phyloP scores from a whole-genome alignment of 1,284 basidiomycete genomes.

The Athelia psychrophila region DNA sequence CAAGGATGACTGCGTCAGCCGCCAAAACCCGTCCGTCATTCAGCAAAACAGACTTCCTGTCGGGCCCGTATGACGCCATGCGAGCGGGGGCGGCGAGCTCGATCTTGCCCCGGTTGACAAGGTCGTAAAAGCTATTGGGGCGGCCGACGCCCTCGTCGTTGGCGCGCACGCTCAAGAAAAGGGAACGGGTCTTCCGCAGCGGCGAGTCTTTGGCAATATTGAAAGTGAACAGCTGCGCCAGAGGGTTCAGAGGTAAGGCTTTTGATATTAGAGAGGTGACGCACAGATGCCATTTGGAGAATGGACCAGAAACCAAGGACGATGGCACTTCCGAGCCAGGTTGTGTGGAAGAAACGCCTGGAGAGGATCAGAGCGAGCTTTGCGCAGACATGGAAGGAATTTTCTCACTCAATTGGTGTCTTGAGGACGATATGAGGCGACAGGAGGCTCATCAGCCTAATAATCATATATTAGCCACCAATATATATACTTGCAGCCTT shows the following conservation, averaged over 20 bases:
- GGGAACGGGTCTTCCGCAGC: slow-evolving; percentile 35
- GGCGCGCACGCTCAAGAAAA: slow-evolving; percentile 46
- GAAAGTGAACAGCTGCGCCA: slow-evolving; percentile 37
- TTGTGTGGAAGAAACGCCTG: slow-evolving; percentile 41
- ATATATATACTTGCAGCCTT: too few species aligned
- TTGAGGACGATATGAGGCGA: slow-evolving; percentile 34
- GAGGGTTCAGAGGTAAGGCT: neutral
- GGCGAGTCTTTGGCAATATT: slow-evolving; percentile 40
- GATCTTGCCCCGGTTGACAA: slow-evolving; percentile 41
- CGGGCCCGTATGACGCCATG: slow-evolving; percentile 33
- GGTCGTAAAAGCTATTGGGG: slow-evolving; percentile 35
- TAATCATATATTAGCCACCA: too few species aligned
- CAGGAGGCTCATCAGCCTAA: slow-evolving; percentile 36
- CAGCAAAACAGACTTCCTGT: slow-evolving; percentile 39
- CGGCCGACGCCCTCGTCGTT: slow-evolving; percentile 48
- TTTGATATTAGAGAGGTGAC: too few species aligned
- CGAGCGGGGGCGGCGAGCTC: slow-evolving; percentile 39
- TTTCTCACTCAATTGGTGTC: slow-evolving; percentile 34
- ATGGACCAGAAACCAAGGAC: slow-evolving; percentile 33
- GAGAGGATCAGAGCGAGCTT: neutral
- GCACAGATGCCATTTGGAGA: slow-evolving; percentile 29
- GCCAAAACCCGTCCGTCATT: slow-evolving; percentile 33
- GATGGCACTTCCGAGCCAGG: slow-evolving; percentile 38
- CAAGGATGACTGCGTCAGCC: slow-evolving; percentile 48
- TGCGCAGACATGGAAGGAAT: neutral